Conservation (phyloP, 768 basidiomycete genomes). For the Hygrocybe punicea region DNA sequence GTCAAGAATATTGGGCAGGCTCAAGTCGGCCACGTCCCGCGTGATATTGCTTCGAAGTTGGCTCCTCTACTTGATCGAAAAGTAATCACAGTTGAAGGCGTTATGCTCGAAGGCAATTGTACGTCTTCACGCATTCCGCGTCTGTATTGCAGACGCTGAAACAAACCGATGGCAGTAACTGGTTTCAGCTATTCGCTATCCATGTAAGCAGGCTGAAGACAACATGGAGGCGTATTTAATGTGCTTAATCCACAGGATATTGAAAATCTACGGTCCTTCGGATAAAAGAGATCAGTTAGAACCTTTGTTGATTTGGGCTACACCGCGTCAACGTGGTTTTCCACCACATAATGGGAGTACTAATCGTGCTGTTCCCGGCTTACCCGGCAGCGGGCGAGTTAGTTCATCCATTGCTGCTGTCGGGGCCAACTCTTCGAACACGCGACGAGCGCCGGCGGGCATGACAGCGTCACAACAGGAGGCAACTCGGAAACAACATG, state of each 20-base stretch:
- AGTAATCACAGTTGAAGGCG: constrained; percentile 68
- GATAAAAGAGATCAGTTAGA: constrained; percentile 61
- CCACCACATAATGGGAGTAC: constrained; percentile 21
- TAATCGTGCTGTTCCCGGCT: constrained; percentile 9
- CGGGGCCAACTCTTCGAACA: background rate
- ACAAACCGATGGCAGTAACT: constrained; percentile 29
- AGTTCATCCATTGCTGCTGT: background rate
- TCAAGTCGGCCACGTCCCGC: constrained; percentile 82
- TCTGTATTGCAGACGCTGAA: background rate
- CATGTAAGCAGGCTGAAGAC: constrained; percentile 46
- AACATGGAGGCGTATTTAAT: background rate
- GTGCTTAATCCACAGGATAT: constrained; percentile 41
- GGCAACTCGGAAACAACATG: constrained; percentile 44
- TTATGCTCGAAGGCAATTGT: constrained; percentile 68
- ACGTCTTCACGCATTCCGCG: constrained; percentile 13
- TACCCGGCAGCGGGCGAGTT: background rate
- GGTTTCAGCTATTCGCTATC: constrained; percentile 52
- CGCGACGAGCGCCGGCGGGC: background rate
- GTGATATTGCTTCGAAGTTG: constrained; percentile 52
- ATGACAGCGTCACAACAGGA: constrained; percentile 41
- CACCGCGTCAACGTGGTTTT: constrained; percentile 63
- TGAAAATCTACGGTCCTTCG: constrained; percentile 68
- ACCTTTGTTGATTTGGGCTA: constrained; percentile 69
- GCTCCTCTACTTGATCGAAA: constrained; percentile 68
- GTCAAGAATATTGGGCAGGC: constrained; percentile 70